Percentiles rank a stretch among this genome's conserved stretches.
Evolutionary conservation across 768 basidiomycete species (phyloP).

Genomic region (Pisolithus orientalis): DNA sequence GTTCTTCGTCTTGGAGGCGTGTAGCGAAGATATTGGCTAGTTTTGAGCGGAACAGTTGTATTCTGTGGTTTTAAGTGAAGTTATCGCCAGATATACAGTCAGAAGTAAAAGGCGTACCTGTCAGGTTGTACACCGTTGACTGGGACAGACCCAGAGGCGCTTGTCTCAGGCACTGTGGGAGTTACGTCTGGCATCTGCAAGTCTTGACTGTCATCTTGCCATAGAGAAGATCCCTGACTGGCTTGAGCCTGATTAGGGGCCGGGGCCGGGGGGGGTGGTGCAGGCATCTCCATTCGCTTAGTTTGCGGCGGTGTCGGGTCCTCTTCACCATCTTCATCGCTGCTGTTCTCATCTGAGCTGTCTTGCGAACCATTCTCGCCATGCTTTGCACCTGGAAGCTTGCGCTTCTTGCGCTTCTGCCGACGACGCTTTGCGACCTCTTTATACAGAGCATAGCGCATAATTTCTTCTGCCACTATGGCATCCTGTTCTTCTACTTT

Average conservation of each 20-base stretch:
- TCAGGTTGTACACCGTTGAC: conserved; percentile 46
- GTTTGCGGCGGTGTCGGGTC: conserved; percentile 6
- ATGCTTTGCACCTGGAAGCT: conserved; percentile 52
- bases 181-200: conserved; percentile 50
- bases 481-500: conserved; percentile 86
- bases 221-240: conserved; percentile 48
- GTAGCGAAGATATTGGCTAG: conserved; percentile 68
- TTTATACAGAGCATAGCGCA: conserved; percentile 96
- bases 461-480: conserved; percentile 85
- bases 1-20: conserved; percentile 68
- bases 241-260: conserved; percentile 20
- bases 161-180: conserved; percentile 29
- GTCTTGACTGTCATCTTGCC: conserved; percentile 65
- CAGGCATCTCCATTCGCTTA: conserved; percentile 46
- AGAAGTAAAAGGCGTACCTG: conserved; percentile 39
- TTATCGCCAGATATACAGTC: background rate
- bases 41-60: conserved; percentile 74
- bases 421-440: conserved; percentile 80
- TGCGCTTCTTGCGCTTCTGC: conserved; percentile 75
- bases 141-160: conserved; percentile 25
- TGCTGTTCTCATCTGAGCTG: conserved; percentile 38
- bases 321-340: conserved; percentile 31
- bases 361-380: conserved; percentile 42
- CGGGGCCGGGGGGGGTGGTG: conserved; percentile 23
- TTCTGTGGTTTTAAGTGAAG: conserved; percentile 33